Evolutionary conservation across 139 green algal species (phyloP), one percentile per base, ranked within the genome.

Genomic region (Chlamydomonas sphaeroides): DNA sequence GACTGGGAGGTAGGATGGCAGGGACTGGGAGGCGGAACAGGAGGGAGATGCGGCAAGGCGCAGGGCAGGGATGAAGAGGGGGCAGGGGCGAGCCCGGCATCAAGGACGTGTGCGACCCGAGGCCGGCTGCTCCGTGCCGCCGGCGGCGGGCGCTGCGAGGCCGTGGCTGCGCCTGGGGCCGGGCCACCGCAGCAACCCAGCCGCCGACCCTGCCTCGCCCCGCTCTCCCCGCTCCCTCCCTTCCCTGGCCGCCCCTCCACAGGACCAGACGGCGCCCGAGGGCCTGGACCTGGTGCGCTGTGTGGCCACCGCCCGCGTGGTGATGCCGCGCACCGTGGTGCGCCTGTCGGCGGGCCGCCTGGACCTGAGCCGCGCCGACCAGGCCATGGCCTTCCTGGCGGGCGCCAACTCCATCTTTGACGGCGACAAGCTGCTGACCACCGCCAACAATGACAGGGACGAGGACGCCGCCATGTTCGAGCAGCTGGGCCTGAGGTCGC

Each of bases 381-480:
- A 98, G 92, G 97, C 96, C 32, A 85, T 99, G 62, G 97, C 94
- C 77, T 99, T 99, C 90, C 82, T 99, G 89, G 96, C 97, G 2
- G 97, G 97, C 28, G 97, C 97, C 63, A 99, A 99, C 93, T 96
- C 88, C 76, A 98, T 99, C 77, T 99, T 99, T 87, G 95, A 97
- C 57, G 97, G 97, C 39, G 97, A 99, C 92, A 98, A 97, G 91
- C 95, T 99, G 68, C 92, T 99, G 8, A 99, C 97, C 28, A 99
- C 97, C 0, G 86, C 95, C 65, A 99, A 99, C 92, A 97, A 97
- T 75, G 95, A 98, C 79, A 79, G 92, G n/a, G 79, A 92, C 79
- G 90, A 93, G 67, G 91, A 96, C 75, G 21, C 7, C 38, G 61
- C 85, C 45, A 95, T 98, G 93, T 98, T 98, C 85, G 88, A 91